These are phyloP conservation scores for Apiospora koreana DNA, from an alignment of 2,329 filamentous ascomycete genomes.

Conservation along the genomic window DNA sequence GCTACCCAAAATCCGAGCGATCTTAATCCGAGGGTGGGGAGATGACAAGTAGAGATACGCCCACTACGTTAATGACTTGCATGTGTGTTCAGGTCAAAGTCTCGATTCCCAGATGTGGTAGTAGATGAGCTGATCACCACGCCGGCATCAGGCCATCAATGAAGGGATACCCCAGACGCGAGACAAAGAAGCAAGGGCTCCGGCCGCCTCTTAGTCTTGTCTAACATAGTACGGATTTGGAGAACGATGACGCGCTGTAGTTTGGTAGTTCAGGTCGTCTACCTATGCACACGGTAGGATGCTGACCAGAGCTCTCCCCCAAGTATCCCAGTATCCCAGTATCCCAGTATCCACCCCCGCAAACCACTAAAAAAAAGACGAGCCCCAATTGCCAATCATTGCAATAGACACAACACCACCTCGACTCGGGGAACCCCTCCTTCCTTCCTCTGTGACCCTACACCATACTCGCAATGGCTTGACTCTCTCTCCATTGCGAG, in stretches of 20 bases:
- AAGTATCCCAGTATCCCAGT: neutral
- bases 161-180: neutral
- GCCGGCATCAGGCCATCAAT: neutral
- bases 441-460: neutral
- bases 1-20: neutral
- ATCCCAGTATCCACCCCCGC: neutral
- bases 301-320: too few species aligned
- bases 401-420: neutral
- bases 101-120: neutral
- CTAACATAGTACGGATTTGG: neutral
- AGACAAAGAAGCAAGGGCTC: neutral
- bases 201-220: neutral
- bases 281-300: neutral
- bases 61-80: constrained; percentile 2
- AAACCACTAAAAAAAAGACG: neutral
- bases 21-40: neutral
- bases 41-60: neutral
- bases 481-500: neutral
- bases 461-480: neutral
- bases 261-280: neutral
- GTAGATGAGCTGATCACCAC: neutral
- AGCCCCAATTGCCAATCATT: neutral
- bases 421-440: neutral
- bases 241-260: neutral
- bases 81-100: neutral